Percentiles rank a stretch among this genome's conserved stretches.
phyloP scores from a whole-genome alignment of 495 filamentous ascomycete species.

The Penicillium psychrofluorescens region DNA sequence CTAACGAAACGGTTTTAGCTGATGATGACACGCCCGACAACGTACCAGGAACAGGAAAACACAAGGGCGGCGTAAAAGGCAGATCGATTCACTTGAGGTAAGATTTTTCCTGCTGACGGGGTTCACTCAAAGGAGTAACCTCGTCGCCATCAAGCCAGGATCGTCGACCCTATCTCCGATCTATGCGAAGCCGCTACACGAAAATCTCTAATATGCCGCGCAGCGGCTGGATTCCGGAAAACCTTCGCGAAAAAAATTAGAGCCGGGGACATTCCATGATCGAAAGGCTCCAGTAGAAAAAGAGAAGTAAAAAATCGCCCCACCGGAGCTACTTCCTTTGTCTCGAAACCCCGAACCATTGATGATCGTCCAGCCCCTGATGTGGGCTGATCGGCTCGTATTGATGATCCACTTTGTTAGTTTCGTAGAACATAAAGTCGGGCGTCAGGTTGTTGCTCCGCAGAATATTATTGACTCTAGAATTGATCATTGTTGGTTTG shows the following conservation, averaged over 20 bases:
- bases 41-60: too few relatives aligned
- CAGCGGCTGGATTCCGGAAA: not conserved
- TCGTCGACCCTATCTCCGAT: slow-evolving; percentile 7
- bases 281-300: slow-evolving; percentile 2
- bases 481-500: too few relatives aligned
- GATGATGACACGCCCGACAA: too few relatives aligned
- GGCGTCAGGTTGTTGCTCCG: too few relatives aligned
- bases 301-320: slow-evolving; percentile 1
- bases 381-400: too few relatives aligned
- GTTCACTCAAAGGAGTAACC: slow-evolving; percentile 15
- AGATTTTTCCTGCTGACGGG: not conserved
- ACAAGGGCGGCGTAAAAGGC: too few relatives aligned
- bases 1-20: too few relatives aligned
- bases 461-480: too few relatives aligned
- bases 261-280: slow-evolving; percentile 11
- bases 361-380: not conserved
- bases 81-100: too few relatives aligned
- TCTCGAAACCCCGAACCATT: not conserved
- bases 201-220: slow-evolving; percentile 1
- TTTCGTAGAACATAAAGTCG: too few relatives aligned
- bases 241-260: slow-evolving; percentile 5
- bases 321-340: not conserved
- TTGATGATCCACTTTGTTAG: too few relatives aligned
- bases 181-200: not conserved
- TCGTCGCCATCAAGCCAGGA: slow-evolving; percentile 6